Conservation (phyloP, 139 green algal genomes). For the Tetradesmus obliquus region DNA sequence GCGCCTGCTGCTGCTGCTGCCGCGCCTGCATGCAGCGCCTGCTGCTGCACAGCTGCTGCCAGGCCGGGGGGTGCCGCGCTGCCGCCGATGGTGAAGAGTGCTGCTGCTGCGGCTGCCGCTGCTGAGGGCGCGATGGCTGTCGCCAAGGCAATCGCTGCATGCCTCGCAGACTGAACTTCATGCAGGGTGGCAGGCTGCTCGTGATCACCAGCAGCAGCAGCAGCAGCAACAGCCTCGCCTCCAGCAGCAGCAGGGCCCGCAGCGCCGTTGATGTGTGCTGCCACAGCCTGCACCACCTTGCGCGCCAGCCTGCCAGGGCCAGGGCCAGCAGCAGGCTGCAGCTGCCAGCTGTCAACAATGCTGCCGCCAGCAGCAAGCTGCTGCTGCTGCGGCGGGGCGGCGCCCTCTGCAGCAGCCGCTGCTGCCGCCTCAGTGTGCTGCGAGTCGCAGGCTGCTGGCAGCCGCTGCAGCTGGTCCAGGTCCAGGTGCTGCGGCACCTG, state of each 20-base stretch:
- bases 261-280: neutral
- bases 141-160: neutral
- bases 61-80: neutral
- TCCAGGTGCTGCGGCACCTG: neutral
- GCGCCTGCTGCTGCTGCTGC: slow-evolving; percentile 4
- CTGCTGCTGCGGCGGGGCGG: slow-evolving; percentile 10
- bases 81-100: neutral
- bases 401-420: neutral
- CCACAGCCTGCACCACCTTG: neutral
- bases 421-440: neutral
- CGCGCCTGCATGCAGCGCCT: neutral
- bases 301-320: neutral
- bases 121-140: neutral
- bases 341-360: neutral
- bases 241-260: neutral
- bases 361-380: neutral
- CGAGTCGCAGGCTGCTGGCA: neutral
- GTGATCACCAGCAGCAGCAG: neutral
- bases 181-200: neutral
- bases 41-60: slow-evolving; percentile 1
- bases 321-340: neutral
- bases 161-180: neutral
- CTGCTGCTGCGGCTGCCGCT: slow-evolving; percentile 23
- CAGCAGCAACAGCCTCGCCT: neutral
- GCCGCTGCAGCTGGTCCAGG: neutral